Evolutionary conservation across 176 grass and related monocot species (phyloP).

Genomic region (Musa beccarii): DNA sequence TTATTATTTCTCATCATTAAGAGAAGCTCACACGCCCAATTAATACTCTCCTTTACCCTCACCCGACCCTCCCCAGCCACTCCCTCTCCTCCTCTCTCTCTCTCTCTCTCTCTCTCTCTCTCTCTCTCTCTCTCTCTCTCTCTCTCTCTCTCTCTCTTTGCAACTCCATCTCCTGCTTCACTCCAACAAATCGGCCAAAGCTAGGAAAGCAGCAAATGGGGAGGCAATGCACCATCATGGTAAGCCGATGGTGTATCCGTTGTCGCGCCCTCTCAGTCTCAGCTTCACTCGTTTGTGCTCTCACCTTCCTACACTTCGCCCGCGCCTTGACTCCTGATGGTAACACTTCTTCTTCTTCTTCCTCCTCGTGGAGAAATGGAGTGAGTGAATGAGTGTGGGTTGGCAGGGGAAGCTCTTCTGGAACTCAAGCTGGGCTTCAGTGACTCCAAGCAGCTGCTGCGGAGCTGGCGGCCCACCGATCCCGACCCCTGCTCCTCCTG

Average conservation of each 20-base stretch:
- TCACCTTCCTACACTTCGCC: constrained; percentile 15
- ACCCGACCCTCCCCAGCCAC: not conserved
- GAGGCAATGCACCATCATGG: not conserved
- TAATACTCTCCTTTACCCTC: not conserved
- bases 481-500: constrained; percentile 67
- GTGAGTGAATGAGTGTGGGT: not conserved
- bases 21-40: not conserved
- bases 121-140: not conserved
- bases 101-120: not conserved
- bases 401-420: constrained; percentile 65
- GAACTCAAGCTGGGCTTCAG: constrained; percentile 80
- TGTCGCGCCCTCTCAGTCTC: not conserved
- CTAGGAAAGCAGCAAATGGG: not conserved
- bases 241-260: not conserved
- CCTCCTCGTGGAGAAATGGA: not conserved
- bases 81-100: not conserved
- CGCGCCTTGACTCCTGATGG: constrained; percentile 60
- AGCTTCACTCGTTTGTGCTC: not conserved
- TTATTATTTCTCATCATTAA: constrained; percentile 1
- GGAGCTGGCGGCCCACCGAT: constrained; percentile 53
- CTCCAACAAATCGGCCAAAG: not conserved
- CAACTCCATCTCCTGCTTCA: not conserved
- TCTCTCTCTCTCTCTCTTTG: not conserved
- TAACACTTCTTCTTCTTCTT: not conserved
- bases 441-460: constrained; percentile 43